Percentiles rank a stretch among this genome's conserved stretches.
These are phyloP conservation scores for Hypoxylon sp. DNA, from an alignment of 2,329 filamentous ascomycete genomes.

Conservation along the genomic window DNA sequence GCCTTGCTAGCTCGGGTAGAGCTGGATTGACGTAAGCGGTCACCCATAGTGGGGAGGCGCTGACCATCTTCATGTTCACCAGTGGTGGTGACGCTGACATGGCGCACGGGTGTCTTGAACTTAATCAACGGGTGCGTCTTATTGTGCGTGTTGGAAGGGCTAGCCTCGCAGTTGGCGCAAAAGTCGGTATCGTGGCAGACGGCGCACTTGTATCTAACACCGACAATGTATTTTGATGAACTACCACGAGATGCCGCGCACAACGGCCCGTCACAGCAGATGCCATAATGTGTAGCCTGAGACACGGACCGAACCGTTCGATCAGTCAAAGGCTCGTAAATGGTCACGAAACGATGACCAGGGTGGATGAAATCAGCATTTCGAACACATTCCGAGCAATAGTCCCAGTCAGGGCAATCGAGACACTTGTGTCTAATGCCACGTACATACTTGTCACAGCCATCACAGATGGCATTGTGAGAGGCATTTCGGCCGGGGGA, in stretches of 20 bases:
- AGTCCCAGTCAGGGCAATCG: slow-evolving; percentile 98
- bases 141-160: slow-evolving; percentile 88
- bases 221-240: slow-evolving; percentile 79
- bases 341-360: slow-evolving; percentile 87
- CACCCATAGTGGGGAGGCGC: slow-evolving; percentile 79
- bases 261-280: slow-evolving; percentile 94
- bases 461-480: slow-evolving; percentile 94
- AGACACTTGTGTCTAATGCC: slow-evolving; percentile 97
- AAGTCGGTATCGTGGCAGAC: slow-evolving; percentile 96
- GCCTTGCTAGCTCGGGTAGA: slow-evolving; percentile 67
- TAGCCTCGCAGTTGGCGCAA: slow-evolving; percentile 93
- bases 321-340: slow-evolving; percentile 79
- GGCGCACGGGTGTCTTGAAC: slow-evolving; percentile 92
- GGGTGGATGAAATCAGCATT: slow-evolving; percentile 80
- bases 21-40: slow-evolving; percentile 61
- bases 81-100: slow-evolving; percentile 87
- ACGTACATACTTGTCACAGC: slow-evolving; percentile 88
- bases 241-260: slow-evolving; percentile 73
- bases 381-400: slow-evolving; percentile 82
- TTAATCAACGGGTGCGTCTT: slow-evolving; percentile 97
- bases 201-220: slow-evolving; percentile 95
- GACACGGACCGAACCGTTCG: slow-evolving; percentile 56
- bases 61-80: slow-evolving; percentile 81
- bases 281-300: slow-evolving; percentile 79
- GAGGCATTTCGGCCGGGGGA: slow-evolving; percentile 82